Evolutionary conservation across 371 early-diverging fungal species (phyloP).

Genomic region (Vairimorpha apis): DNA sequence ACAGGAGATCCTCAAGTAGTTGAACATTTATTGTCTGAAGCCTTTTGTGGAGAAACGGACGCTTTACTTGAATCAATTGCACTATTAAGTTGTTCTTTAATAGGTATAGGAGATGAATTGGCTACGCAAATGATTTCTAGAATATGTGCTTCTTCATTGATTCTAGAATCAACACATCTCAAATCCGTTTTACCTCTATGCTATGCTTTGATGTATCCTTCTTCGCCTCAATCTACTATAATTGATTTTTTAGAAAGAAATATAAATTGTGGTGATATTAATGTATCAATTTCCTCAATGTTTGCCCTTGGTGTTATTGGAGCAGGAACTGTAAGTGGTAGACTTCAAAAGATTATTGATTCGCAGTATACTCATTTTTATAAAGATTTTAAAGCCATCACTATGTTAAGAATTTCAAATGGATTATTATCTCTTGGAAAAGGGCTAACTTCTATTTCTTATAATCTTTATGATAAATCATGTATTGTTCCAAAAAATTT

Average conservation of each 20-base stretch:
- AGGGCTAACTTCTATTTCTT: conserved; percentile 41
- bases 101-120: conserved; percentile 58
- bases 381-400: conserved; percentile 80
- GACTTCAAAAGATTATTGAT: conserved; percentile 86
- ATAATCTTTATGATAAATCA: conserved; percentile 34
- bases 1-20: conserved; percentile 51
- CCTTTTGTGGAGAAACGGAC: conserved; percentile 52
- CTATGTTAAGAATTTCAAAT: conserved; percentile 87
- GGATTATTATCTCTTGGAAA: conserved; percentile 53
- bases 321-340: conserved; percentile 96
- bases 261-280: conserved; percentile 79
- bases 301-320: conserved; percentile 95
- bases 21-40: conserved; percentile 53
- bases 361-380: conserved; percentile 87
- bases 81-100: conserved; percentile 49
- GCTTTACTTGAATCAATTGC: conserved; percentile 47
- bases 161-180: conserved; percentile 54
- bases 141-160: conserved; percentile 48
- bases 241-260: conserved; percentile 87
- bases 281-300: conserved; percentile 71
- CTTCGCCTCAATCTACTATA: conserved; percentile 79
- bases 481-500: conserved; percentile 42
- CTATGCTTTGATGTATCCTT: conserved; percentile 82
- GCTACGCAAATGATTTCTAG: conserved; percentile 52
- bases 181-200: conserved; percentile 73